Percentiles rank a stretch among this genome's conserved stretches.
Conservation (phyloP, 2,329 filamentous ascomycete genomes). For the Aspergillus sp. region DNA sequence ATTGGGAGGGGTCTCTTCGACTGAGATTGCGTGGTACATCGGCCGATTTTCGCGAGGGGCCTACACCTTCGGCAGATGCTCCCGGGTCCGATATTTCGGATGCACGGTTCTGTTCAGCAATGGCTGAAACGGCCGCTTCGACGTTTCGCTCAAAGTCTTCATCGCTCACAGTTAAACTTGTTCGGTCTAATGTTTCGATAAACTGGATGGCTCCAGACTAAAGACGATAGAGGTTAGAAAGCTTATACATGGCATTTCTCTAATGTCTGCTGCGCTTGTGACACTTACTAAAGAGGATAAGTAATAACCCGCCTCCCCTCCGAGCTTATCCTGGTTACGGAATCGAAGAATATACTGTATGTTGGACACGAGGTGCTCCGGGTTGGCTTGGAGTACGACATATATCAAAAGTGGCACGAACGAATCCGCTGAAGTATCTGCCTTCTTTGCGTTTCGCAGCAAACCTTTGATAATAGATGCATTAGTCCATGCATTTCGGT, state of each 20-base stretch:
- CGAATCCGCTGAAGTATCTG: conserved; percentile 89
- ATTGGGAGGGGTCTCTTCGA: conserved; percentile 33
- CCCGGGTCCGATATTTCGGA: conserved; percentile 48
- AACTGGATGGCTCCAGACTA: conserved; percentile 82
- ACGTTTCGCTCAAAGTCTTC: conserved; percentile 95
- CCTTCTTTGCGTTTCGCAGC: conserved; percentile 81
- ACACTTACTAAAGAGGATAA: conserved; percentile 78
- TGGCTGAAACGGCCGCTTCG: conserved; percentile 92
- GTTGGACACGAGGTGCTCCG: conserved; percentile 93
- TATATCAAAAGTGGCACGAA: conserved; percentile 96
- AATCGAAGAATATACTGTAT: conserved; percentile 98
- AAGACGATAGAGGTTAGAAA: conserved; percentile 4
- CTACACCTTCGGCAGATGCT: conserved; percentile 49
- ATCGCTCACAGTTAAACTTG: conserved; percentile 87
- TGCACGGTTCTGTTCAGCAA: conserved; percentile 81
- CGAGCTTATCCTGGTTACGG: conserved; percentile 94
- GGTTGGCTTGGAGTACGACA: conserved; percentile 90
- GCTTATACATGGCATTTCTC: neutral
- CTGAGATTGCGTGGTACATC: conserved; percentile 57
- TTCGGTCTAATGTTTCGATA: conserved; percentile 93
- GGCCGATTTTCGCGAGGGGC: conserved; percentile 59
- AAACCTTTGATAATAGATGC: conserved; percentile 54
- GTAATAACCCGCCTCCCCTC: conserved; percentile 97
- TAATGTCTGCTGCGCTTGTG: neutral
- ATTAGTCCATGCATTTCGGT: neutral